Conservation (phyloP, 768 basidiomycete genomes). For the Chalciporus pseudorubinellus region DNA sequence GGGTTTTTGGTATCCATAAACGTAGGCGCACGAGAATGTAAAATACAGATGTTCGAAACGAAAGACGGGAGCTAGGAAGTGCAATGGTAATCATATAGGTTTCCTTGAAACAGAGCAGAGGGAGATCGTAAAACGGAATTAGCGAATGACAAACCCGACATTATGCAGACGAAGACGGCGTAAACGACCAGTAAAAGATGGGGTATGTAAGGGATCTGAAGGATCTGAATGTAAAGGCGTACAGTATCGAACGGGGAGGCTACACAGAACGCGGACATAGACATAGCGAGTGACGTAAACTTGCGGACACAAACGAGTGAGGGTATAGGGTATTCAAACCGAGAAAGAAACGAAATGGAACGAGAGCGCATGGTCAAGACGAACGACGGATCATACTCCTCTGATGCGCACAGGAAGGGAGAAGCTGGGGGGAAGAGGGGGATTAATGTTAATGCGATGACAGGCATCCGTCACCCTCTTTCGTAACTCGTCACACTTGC, state of each 20-base stretch:
- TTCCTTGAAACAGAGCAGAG: background rate
- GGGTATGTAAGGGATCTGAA: background rate
- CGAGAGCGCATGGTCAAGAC: background rate
- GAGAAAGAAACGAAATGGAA: background rate
- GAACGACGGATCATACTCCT: constrained; percentile 19
- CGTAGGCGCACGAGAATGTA: constrained; percentile 15
- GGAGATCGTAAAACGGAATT: background rate
- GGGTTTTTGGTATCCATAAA: background rate
- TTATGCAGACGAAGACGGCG: constrained; percentile 9
- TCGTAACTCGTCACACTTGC: constrained; percentile 48
- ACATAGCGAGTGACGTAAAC: constrained; percentile 30
- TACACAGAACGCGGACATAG: constrained; percentile 26
- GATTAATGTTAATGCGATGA: constrained; percentile 38
- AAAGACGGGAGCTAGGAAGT: background rate
- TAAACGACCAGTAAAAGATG: constrained; percentile 10
- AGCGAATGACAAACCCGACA: constrained; percentile 9
- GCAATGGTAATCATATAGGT: background rate
- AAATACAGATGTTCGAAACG: constrained; percentile 12
- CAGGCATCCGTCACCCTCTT: constrained; percentile 51
- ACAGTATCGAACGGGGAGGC: constrained; percentile 29
- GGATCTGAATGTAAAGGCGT: constrained; percentile 10
- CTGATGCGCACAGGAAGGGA: constrained; percentile 37
- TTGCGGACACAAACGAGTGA: constrained; percentile 25
- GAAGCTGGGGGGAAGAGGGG: constrained; percentile 39
- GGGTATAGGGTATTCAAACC: constrained; percentile 22